phyloP scores from a whole-genome alignment of 2,329 filamentous ascomycete genomes.

The Hymenoscyphus albidus region DNA sequence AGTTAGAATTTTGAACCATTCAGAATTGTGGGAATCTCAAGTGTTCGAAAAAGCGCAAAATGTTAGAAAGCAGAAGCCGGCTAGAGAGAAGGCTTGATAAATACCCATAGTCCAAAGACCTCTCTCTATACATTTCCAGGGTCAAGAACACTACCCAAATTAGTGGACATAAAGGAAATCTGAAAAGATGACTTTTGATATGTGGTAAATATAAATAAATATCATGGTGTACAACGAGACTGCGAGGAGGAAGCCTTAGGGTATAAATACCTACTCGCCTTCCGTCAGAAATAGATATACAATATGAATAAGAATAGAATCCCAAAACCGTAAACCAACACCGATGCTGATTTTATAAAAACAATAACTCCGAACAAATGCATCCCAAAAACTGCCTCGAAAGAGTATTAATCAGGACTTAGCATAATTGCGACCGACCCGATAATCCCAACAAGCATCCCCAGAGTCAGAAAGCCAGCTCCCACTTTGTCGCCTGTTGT shows the following conservation, averaged over 20 bases:
- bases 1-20: no score
- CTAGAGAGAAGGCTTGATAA: no score
- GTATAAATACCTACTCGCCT: background rate
- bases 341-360: background rate
- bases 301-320: background rate
- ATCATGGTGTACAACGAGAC: background rate
- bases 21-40: no score
- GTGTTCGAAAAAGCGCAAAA: no score
- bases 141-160: no score
- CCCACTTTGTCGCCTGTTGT: conserved; percentile 41
- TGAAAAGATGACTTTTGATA: no score
- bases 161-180: no score
- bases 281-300: background rate
- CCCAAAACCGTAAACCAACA: background rate
- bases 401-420: background rate
- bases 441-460: conserved; percentile 28
- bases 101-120: no score
- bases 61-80: no score
- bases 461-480: conserved; percentile 40
- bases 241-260: background rate
- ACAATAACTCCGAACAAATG: background rate
- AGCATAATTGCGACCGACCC: conserved; percentile 12
- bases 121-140: no score
- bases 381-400: background rate
- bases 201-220: background rate